Conservation (phyloP, 768 basidiomycete species). For the Mycena galericulata region DNA sequence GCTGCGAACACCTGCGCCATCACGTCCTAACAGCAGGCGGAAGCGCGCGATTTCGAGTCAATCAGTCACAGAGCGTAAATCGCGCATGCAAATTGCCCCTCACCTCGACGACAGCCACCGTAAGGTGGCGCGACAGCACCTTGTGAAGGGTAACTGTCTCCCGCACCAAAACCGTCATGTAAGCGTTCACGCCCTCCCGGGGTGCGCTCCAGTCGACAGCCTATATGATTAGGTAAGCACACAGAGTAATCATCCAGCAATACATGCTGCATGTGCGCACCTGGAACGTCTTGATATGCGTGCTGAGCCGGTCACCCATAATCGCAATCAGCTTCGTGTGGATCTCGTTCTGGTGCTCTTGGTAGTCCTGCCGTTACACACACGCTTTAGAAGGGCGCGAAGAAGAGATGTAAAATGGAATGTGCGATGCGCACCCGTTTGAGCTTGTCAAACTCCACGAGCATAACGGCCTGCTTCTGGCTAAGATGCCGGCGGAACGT, state of each 20-base stretch:
- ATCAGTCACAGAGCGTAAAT: slow-evolving; percentile 27
- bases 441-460: slow-evolving; percentile 61
- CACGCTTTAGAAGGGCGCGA: slow-evolving; percentile 17
- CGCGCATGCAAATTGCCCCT: slow-evolving; percentile 41
- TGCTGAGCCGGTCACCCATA: slow-evolving; percentile 93
- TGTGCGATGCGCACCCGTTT: background rate
- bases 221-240: slow-evolving; percentile 52
- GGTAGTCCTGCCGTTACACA: slow-evolving; percentile 79
- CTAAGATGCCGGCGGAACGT: slow-evolving; percentile 93
- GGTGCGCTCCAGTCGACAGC: slow-evolving; percentile 81
- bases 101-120: slow-evolving; percentile 85
- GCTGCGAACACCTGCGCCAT: slow-evolving; percentile 96
- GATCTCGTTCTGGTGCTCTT: slow-evolving; percentile 99
- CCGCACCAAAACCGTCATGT: slow-evolving; percentile 93
- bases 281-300: slow-evolving; percentile 87
- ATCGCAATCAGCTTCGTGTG: slow-evolving; percentile 97
- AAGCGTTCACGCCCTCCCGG: slow-evolving; percentile 79
- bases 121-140: slow-evolving; percentile 91
- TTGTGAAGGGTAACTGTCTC: slow-evolving; percentile 98
- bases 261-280: too few species aligned
- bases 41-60: slow-evolving; percentile 26
- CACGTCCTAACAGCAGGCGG: slow-evolving; percentile 71
- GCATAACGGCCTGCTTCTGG: slow-evolving; percentile 95
- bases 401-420: background rate
- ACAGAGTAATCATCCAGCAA: background rate